Evolutionary conservation across 202 grass and related monocot genomes (phyloP).

Genomic region (Bolboschoenoplectus hybrid): DNA sequence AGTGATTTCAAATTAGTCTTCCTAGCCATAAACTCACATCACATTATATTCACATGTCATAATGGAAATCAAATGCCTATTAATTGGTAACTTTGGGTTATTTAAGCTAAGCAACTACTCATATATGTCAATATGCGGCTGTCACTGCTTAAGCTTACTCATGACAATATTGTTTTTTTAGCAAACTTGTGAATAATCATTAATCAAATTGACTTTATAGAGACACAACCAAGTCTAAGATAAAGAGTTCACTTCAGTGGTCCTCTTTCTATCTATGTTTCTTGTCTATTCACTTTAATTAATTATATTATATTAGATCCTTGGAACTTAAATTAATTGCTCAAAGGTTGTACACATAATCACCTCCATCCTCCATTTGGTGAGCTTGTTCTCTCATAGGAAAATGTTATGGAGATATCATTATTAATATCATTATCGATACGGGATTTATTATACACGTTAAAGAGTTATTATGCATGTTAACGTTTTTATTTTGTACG

Average conservation of each 20-base stretch:
- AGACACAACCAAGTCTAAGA: conserved; percentile 5
- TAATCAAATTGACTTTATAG: conserved; percentile 7
- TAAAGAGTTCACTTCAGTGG: conserved; percentile 34
- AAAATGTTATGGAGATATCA: too few species aligned
- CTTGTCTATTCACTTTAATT: conserved; percentile 24
- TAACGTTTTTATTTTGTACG: too few species aligned
- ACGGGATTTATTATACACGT: too few species aligned
- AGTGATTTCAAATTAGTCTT: too few species aligned
- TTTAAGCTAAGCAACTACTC: conserved; percentile 18
- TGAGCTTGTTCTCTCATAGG: too few species aligned
- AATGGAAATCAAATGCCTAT: neutral
- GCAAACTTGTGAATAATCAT: conserved; percentile 28
- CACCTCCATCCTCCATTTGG: too few species aligned
- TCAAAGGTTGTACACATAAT: neutral
- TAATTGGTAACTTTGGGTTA: conserved; percentile 3
- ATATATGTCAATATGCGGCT: neutral
- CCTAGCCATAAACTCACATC: too few species aligned
- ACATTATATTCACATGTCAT: too few species aligned
- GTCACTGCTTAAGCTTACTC: conserved; percentile 21
- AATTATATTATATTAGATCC: neutral
- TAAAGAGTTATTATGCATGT: too few species aligned
- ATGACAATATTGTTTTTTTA: conserved; percentile 27
- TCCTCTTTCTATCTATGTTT: conserved; percentile 32
- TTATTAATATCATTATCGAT: too few species aligned
- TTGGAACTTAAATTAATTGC: neutral